phyloP scores from a whole-genome alignment of 805 yeast species.

The Yarrowia porcina region DNA sequence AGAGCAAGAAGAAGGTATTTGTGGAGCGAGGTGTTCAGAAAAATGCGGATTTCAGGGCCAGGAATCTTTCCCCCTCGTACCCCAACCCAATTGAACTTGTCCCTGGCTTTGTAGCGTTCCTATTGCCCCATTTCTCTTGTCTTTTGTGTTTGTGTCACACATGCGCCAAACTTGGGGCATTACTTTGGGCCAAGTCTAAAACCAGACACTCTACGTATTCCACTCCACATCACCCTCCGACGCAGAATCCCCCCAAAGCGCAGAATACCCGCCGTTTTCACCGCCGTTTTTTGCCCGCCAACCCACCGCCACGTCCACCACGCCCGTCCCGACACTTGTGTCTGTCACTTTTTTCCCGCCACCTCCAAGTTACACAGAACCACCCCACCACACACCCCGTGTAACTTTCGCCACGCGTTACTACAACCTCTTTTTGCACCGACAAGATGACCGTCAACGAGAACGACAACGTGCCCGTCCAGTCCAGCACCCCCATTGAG shows the following conservation, averaged over 20 bases:
- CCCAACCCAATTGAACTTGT: neutral
- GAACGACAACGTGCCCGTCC: constrained; percentile 14
- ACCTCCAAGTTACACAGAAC: constrained; percentile 1
- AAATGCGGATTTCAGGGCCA: neutral
- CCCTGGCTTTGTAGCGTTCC: neutral
- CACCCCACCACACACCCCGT: constrained; percentile 19
- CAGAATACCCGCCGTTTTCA: neutral
- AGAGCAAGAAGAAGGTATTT: neutral
- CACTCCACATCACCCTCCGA: constrained; percentile 4
- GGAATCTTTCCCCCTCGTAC: too few species aligned
- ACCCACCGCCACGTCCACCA: neutral
- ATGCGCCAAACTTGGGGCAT: constrained; percentile 11
- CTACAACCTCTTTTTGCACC: neutral
- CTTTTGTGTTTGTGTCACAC: neutral
- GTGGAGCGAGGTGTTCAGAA: too few species aligned
- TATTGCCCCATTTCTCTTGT: neutral
- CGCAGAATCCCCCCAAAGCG: neutral
- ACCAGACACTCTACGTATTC: constrained; percentile 2
- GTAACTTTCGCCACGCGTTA: constrained; percentile 23
- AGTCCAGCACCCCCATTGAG: constrained; percentile 14
- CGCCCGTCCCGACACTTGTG: neutral
- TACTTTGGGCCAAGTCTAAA: constrained; percentile 7
- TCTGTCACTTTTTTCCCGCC: neutral
- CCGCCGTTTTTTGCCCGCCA: neutral
- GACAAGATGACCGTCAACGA: constrained; percentile 20